Evolutionary conservation across 1,139 yeast genomes (phyloP), one percentile per base, ranked within the genome.

Genomic region (Suhomyces atakaporum): DNA sequence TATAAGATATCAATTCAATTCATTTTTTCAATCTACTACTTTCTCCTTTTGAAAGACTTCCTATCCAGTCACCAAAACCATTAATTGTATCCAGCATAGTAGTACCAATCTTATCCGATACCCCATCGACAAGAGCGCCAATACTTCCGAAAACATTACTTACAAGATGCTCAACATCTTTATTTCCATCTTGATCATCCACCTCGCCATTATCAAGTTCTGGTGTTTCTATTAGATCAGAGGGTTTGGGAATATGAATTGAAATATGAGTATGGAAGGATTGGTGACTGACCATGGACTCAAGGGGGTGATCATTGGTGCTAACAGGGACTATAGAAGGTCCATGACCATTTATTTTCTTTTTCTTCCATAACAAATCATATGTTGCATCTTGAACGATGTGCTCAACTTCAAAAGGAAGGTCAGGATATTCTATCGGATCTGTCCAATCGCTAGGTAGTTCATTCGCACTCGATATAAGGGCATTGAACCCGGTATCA

Each of bases 401-500:
- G 32, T 71, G 77, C 3, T 72, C 73, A 7, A 69, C 68, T n/a
- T 58, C 53, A 43, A 74, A 83, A 1, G 66, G 59, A 24, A 82
- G 76, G 42, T 75, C 72, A 0, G 94, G 95, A 51, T 81, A 86
- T 7, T 47, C 53, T 18, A 58, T 51, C 0, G 51, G 42, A 52
- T 84, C 94, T 11, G 45, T 50, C 92, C 92, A 84, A 28, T 63
- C 66, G 1, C 50, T 39, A 0, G 76, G 73, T 16, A 84, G 58
- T 0, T 56, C 33, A 38, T 69, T 66, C 22, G 44, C 38, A 9
- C 44, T 33, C 6, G 61, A 49, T 9, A 71, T 38, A 11, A 49
- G 40, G 1, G 58, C 42, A 23, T 39, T 40, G 11, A 36, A 42
- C 45, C 33, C 44, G 37, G 38, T 29, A 38, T 21, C 35, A 1